Evolutionary conservation across 2,329 filamentous ascomycete genomes (phyloP).

Genomic region (Zymoseptoria ardabiliae): DNA sequence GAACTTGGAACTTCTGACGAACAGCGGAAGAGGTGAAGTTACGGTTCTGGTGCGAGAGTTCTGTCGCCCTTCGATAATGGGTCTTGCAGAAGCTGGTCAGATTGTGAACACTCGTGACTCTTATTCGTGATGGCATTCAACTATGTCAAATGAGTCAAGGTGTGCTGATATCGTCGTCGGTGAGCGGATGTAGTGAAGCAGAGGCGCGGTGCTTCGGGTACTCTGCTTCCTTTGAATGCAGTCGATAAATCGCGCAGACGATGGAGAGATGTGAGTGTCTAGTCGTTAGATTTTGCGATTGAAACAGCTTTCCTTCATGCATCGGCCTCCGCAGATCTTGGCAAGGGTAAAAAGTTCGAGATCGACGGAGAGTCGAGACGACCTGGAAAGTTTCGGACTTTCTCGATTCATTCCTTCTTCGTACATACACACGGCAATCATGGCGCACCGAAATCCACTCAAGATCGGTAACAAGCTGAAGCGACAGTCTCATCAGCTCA

Average conservation of each 20-base stretch:
- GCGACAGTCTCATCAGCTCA: conserved; percentile 69
- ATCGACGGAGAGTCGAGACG: background rate
- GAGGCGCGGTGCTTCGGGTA: background rate
- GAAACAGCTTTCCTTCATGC: background rate
- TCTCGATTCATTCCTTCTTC: background rate
- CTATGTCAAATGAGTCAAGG: conserved; percentile 9
- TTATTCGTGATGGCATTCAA: conserved; percentile 12
- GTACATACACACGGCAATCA: conserved; percentile 6
- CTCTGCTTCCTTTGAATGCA: background rate
- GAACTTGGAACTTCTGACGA: conserved; percentile 19
- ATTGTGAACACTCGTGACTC: conserved; percentile 9
- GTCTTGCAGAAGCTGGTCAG: background rate
- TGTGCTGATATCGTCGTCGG: background rate
- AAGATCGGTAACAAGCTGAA: conserved; percentile 55
- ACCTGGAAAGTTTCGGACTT: background rate
- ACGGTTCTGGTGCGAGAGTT: background rate
- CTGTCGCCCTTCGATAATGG: background rate
- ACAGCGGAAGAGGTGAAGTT: conserved; percentile 12
- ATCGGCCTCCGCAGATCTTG: background rate
- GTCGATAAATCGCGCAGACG: background rate
- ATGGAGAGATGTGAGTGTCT: background rate
- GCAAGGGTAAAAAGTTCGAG: background rate
- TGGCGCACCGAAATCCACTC: conserved; percentile 24
- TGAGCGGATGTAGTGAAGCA: background rate
- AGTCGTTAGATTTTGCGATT: background rate